phyloP scores from a whole-genome alignment of 129 eudicot genomes.

The Escallonia herrerae region DNA sequence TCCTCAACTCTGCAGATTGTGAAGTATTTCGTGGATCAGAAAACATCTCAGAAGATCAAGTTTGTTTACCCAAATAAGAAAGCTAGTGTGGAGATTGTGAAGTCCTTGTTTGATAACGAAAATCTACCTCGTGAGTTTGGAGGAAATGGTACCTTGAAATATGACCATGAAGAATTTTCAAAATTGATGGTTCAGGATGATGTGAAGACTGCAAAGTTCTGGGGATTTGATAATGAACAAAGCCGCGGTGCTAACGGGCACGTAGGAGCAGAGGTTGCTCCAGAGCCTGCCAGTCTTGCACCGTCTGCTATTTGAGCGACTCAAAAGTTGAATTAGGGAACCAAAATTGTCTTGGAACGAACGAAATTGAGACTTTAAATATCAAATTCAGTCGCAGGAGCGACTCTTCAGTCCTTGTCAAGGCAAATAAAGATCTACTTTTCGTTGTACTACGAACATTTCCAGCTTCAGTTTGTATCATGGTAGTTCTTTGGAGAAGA shows the following conservation, averaged over 20 bases:
- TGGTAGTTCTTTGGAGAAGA: too few relatives aligned
- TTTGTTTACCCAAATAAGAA: conserved; percentile 78
- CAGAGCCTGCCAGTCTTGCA: conserved; percentile 30
- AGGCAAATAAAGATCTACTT: neutral
- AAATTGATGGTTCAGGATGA: conserved; percentile 71
- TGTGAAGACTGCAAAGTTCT: conserved; percentile 46
- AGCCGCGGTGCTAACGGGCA: conserved; percentile 24
- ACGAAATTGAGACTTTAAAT: neutral
- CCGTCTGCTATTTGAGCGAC: conserved; percentile 14
- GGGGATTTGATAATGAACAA: conserved; percentile 55
- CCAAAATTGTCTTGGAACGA: neutral
- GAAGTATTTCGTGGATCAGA: conserved; percentile 72
- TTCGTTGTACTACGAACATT: neutral
- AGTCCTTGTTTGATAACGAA: conserved; percentile 59
- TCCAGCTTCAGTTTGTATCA: neutral
- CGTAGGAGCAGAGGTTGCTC: conserved; percentile 42
- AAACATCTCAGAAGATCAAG: conserved; percentile 72
- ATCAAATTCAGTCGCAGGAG: neutral
- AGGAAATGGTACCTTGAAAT: conserved; percentile 58
- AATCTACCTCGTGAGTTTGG: conserved; percentile 87
- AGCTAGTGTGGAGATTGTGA: conserved; percentile 76
- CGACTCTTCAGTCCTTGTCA: neutral
- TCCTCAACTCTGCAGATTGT: conserved; percentile 49
- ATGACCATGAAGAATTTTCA: conserved; percentile 75
- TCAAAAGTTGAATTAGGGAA: neutral